phyloP scores from a whole-genome alignment of 176 grass and related monocot genomes.

The Pontederia paniculata region DNA sequence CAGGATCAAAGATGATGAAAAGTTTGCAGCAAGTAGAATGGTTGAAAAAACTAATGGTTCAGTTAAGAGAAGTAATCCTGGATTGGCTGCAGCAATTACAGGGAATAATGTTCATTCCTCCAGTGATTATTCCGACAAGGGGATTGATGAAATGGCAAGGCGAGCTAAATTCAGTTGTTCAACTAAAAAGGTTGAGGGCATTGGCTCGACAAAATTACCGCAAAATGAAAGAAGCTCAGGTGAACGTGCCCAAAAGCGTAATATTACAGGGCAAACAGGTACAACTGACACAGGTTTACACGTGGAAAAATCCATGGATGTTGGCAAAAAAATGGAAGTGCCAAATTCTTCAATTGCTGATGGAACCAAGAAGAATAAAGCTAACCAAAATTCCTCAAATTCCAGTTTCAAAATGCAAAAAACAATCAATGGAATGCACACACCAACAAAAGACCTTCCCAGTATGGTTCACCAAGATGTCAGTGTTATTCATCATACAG shows the following conservation, averaged over 20 bases:
- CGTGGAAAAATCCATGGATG: too few relatives aligned
- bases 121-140: neutral
- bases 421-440: neutral
- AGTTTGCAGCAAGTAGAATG: neutral
- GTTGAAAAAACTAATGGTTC: neutral
- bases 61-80: neutral
- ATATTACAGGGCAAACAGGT: too few relatives aligned
- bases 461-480: neutral
- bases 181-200: neutral
- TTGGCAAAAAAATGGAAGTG: too few relatives aligned
- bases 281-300: too few relatives aligned
- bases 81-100: neutral
- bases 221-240: too few relatives aligned
- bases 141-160: conserved; percentile 2
- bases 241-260: too few relatives aligned
- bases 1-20: conserved; percentile 1
- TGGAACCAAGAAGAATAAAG: too few relatives aligned
- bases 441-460: neutral
- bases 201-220: neutral
- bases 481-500: neutral
- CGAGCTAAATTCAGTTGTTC: neutral
- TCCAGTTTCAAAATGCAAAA: neutral
- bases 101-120: neutral
- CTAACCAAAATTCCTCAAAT: neutral
- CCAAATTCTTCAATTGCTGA: too few relatives aligned